Conservation (phyloP, 495 filamentous ascomycete species). For the Aspergillus cavernicola region DNA sequence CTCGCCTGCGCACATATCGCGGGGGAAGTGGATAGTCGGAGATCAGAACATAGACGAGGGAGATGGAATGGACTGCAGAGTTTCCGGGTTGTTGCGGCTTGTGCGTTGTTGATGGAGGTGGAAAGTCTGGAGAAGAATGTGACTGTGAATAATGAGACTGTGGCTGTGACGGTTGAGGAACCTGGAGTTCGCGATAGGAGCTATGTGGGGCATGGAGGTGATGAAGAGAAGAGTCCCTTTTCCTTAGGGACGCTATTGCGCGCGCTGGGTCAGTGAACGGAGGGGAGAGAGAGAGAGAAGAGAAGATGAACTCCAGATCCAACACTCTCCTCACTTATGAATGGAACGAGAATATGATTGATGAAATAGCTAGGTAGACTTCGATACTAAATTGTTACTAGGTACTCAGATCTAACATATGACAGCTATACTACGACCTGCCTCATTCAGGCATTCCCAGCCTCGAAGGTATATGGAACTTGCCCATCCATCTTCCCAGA, state of each 20-base stretch:
- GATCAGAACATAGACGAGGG: background rate
- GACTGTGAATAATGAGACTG: background rate
- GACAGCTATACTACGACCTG: too few relatives aligned
- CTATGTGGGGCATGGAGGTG: background rate
- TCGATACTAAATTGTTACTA: too few relatives aligned
- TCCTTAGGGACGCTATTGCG: background rate
- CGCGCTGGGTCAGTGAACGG: background rate
- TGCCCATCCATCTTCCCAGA: too few relatives aligned
- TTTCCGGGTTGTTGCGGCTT: conserved; percentile 8
- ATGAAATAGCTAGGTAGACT: too few relatives aligned
- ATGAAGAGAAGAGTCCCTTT: background rate
- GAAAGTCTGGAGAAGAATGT: background rate
- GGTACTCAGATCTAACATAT: too few relatives aligned
- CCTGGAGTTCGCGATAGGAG: background rate
- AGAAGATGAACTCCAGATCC: too few relatives aligned
- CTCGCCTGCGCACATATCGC: conserved; percentile 19
- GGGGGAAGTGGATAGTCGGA: background rate
- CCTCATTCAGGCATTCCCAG: too few relatives aligned
- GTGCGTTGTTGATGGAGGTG: conserved; percentile 7
- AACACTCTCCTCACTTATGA: too few relatives aligned
- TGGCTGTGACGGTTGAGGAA: background rate
- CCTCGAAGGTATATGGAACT: too few relatives aligned
- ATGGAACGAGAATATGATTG: too few relatives aligned
- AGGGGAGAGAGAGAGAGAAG: too few relatives aligned
- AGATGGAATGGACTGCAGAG: background rate